Base-by-base conservation (phyloP, 2,329 filamentous ascomycete species). In the Phaeoacremonium minimum region DNA sequence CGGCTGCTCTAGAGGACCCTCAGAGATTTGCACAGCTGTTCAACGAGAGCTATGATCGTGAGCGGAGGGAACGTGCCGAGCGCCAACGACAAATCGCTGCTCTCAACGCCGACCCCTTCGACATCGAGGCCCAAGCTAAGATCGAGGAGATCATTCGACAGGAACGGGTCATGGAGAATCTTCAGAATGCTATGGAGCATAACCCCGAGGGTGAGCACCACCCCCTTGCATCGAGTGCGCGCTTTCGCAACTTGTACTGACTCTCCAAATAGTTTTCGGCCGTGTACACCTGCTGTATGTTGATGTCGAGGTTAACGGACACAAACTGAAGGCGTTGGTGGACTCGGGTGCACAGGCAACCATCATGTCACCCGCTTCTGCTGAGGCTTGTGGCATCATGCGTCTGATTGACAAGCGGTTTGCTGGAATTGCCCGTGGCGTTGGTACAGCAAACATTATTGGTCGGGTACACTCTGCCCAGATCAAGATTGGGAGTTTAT, bases 141-240 rank as follows among this genome's bases (percentile, higher is more conserved):
- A 98, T 98, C 44, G 91, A 93, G 56, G 93, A 98, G 65, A 94
- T 97, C 63, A 98, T 98, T 55, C 83, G 93, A 37, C 87, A 96
- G 63, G 87, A 97, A 64, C 76, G 84, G 13, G 91, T 98, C 31
- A 89, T 91, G 61, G 89, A 96, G 65, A 98, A 98, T 55, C 63
- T 97, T 42, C 89, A 97, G 56, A 93, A 90, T 63, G 93, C 93
- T 29, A 91, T 96, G 75, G 91, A 97, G 64, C 84, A 97, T 63
- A 95, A 94, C 53, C 93, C 93, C 1, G 93, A 97, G 77, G 91
- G 91, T 94, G 66, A 51, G 75, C 63, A 18, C 26, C 37, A 9
- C 17, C 32, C 22, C 22, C 22, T n/a, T n/a, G n/a, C n/a, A n/a
- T n/a, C n/a, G n/a, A n/a, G n/a, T n/a, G n/a, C n/a, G n/a, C n/a